Conservation (phyloP, 345 rosid genomes). For the Eucalyptus melliodora region DNA sequence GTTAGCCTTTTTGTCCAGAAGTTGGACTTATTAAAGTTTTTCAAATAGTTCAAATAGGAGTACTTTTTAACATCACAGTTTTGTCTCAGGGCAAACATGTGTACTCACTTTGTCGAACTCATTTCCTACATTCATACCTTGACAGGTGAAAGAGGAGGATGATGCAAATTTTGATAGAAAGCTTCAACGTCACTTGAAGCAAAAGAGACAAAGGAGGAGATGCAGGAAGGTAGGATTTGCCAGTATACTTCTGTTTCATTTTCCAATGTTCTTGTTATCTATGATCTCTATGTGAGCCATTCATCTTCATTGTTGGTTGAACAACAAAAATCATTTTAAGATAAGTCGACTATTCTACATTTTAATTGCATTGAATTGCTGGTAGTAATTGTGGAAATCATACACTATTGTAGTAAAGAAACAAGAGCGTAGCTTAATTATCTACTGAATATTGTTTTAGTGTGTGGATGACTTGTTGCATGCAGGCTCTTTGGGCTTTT, state of each 20-base stretch:
- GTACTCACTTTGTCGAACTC: neutral
- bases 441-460: neutral
- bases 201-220: slow-evolving; percentile 42
- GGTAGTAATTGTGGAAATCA: neutral
- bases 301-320: neutral
- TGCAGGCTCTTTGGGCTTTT: neutral
- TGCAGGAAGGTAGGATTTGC: slow-evolving; percentile 34
- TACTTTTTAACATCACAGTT: neutral
- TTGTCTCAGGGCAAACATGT: neutral
- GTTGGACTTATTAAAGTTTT: neutral
- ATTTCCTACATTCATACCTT: neutral
- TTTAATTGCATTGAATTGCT: neutral
- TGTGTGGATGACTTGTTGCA: neutral
- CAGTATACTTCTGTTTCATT: neutral
- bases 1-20: neutral
- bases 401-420: neutral
- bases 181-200: slow-evolving; percentile 75
- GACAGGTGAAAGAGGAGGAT: slow-evolving; percentile 97
- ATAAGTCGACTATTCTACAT: neutral
- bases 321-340: neutral
- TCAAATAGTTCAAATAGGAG: neutral
- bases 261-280: neutral
- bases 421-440: neutral
- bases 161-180: slow-evolving; percentile 67
- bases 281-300: neutral